Conservation (phyloP, 139 green algal species). For the Micractinium sp. region DNA sequence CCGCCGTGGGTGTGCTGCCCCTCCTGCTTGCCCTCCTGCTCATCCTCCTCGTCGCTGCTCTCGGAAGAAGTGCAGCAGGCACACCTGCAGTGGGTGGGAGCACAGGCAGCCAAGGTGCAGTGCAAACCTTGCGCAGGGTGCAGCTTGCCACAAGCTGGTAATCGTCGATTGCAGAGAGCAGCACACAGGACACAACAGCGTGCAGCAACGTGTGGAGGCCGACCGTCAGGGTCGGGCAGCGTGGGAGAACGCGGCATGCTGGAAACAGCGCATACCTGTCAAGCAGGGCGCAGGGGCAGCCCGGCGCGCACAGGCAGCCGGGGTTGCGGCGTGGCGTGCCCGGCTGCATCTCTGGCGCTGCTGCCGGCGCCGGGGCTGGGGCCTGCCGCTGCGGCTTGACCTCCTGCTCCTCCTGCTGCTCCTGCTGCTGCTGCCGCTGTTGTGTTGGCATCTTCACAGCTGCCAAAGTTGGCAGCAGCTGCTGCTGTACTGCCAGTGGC, state of each 20-base stretch:
- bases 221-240: too few species aligned
- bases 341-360: background rate
- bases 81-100: background rate
- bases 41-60: constrained; percentile 9
- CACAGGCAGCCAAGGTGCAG: background rate
- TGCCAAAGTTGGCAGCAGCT: background rate
- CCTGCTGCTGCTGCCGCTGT: background rate
- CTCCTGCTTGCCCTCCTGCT: background rate
- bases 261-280: background rate
- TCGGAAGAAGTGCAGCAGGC: background rate
- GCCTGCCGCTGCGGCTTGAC: background rate
- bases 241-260: background rate
- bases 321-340: constrained; percentile 16
- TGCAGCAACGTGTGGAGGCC: background rate
- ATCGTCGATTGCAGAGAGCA: background rate
- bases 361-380: background rate
- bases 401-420: background rate
- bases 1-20: background rate
- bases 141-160: too few species aligned
- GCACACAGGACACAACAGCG: background rate
- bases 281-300: constrained; percentile 30
- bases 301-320: constrained; percentile 20
- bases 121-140: too few species aligned
- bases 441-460: background rate
- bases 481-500: background rate